These are phyloP conservation scores for Neltuma alba DNA, from an alignment of 306 rosid genomes.

Conservation along the genomic window DNA sequence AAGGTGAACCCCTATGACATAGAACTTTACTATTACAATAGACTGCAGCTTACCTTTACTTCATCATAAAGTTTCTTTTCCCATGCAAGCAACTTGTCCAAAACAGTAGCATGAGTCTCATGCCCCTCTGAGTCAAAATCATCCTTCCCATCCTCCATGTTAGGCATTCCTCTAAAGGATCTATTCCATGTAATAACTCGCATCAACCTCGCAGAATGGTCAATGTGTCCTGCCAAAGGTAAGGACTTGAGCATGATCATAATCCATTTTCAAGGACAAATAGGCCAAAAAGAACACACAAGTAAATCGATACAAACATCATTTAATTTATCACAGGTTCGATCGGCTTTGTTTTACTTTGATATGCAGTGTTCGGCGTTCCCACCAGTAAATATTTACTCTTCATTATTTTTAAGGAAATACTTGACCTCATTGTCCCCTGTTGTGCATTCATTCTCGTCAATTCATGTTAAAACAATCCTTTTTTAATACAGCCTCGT, in stretches of 20 bases:
- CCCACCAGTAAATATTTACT: not conserved
- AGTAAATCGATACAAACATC: not conserved
- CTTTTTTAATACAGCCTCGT: not conserved
- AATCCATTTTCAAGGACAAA: not conserved
- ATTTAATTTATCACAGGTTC: not conserved
- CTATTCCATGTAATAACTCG: constrained; percentile 81
- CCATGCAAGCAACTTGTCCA: constrained; percentile 81
- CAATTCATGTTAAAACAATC: not conserved
- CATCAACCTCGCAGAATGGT: constrained; percentile 77
- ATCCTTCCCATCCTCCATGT: constrained; percentile 53
- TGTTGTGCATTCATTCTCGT: not conserved
- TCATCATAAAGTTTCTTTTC: constrained; percentile 75
- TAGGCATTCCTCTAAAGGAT: constrained; percentile 51
- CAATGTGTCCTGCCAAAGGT: constrained; percentile 58
- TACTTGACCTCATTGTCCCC: not conserved
- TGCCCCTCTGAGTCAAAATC: constrained; percentile 58
- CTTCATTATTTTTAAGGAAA: not conserved
- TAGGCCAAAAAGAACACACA: not conserved
- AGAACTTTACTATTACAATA: not conserved
- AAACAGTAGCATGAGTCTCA: constrained; percentile 70
- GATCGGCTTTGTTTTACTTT: not conserved
- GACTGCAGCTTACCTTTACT: constrained; percentile 56
- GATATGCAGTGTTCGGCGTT: not conserved
- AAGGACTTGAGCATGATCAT: not conserved
- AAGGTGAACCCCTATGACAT: not conserved